These are phyloP conservation scores for Zasmidium angulare DNA, from an alignment of 2,329 filamentous ascomycete species.

Conservation along the genomic window DNA sequence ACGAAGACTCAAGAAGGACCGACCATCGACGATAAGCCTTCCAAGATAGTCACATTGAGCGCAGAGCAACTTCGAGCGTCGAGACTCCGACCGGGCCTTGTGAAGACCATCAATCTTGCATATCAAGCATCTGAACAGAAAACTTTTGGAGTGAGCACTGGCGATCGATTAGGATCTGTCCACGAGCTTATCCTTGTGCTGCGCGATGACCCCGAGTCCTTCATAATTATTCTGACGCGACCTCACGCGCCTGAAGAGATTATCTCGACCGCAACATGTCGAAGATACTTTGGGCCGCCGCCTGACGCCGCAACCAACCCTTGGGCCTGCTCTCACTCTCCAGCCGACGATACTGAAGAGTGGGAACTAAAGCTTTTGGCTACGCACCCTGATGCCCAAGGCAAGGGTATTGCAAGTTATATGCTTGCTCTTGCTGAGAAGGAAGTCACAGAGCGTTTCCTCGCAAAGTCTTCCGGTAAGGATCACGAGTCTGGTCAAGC, in stretches of 20 bases:
- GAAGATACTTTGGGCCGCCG: conserved; percentile 13
- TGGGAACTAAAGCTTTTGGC: conserved; percentile 18
- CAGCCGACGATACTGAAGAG: conserved; percentile 15
- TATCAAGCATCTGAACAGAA: conserved; percentile 11
- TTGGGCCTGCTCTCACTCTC: conserved; percentile 9
- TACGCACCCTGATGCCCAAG: conserved; percentile 9
- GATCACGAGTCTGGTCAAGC: not conserved
- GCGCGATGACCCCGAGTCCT: conserved; percentile 15
- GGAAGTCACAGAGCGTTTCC: conserved; percentile 10
- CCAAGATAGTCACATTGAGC: conserved; percentile 8
- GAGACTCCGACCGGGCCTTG: conserved; percentile 6
- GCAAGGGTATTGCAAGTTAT: conserved; percentile 11
- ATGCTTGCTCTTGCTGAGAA: conserved; percentile 15
- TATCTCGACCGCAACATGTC: conserved; percentile 15
- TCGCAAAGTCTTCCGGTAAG: not conserved
- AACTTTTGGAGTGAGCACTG: conserved; percentile 7
- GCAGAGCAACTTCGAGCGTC: conserved; percentile 8
- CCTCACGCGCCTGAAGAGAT: conserved; percentile 4
- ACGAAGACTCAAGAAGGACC: conserved; percentile 1
- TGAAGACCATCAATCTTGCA: conserved; percentile 16
- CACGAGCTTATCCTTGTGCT: conserved; percentile 13
- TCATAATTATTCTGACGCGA: conserved; percentile 12
- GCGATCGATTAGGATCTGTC: conserved; percentile 13
- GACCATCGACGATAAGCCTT: conserved; percentile 2
- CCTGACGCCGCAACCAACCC: not conserved